Evolutionary conservation across 352 stramenopile genomes (phyloP).

Genomic region (Phytophthora hibernalis): DNA sequence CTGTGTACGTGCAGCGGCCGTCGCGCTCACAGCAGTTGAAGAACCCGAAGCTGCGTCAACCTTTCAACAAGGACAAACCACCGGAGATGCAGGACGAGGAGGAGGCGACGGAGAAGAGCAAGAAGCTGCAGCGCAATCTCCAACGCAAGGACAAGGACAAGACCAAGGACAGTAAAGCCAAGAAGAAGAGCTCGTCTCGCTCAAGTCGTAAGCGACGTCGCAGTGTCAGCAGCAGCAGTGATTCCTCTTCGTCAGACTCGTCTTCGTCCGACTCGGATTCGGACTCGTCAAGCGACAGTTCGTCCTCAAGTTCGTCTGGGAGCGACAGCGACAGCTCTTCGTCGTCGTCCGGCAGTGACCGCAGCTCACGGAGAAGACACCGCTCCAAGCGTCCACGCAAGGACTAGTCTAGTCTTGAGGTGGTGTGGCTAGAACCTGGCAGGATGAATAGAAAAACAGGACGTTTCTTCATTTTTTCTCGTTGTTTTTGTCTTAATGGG

Average conservation of each 20-base stretch:
- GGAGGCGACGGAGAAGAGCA: constrained; percentile 32
- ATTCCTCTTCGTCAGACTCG: constrained; percentile 35
- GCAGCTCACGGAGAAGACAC: constrained; percentile 32
- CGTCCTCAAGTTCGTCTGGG: constrained; percentile 26
- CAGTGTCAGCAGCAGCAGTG: constrained; percentile 44
- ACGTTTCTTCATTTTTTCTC: constrained; percentile 13
- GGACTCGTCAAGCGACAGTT: constrained; percentile 34
- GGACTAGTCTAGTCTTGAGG: constrained; percentile 30
- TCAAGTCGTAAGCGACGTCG: constrained; percentile 34
- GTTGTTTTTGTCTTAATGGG: constrained; percentile 18
- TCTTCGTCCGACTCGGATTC: constrained; percentile 33
- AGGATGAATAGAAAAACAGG: constrained; percentile 20
- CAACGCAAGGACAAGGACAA: constrained; percentile 32
- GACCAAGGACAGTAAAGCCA: constrained; percentile 20
- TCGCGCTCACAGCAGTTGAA: constrained; percentile 82
- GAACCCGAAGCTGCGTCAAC: constrained; percentile 82
- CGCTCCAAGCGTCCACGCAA: constrained; percentile 51
- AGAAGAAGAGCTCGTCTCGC: constrained; percentile 13
- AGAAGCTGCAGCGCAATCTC: constrained; percentile 35
- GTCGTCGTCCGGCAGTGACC: constrained; percentile 36
- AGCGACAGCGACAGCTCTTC: constrained; percentile 42
- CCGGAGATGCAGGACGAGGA: constrained; percentile 57
- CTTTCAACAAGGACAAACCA: constrained; percentile 82
- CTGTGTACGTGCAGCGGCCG: constrained; percentile 79
- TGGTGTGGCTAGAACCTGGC: not conserved